Evolutionary conservation across 495 filamentous ascomycete species (phyloP).

Genomic region (Halenospora varia): DNA sequence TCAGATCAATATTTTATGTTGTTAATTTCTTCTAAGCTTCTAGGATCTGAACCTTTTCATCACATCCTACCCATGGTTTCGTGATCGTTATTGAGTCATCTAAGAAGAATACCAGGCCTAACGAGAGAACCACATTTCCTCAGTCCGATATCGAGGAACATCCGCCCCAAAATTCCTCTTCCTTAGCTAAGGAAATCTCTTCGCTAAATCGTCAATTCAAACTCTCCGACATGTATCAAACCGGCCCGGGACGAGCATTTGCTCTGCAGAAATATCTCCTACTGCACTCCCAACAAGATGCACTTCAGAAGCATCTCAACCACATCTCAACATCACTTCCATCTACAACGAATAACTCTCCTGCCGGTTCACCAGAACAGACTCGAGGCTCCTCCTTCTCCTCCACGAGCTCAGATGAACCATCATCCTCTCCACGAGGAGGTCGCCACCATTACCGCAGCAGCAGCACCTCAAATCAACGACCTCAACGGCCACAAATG

Average conservation of each 20-base stretch:
- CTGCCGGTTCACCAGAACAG: constrained; percentile 31
- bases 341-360: constrained; percentile 24
- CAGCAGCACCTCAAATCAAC: constrained; percentile 4
- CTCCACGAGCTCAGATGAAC: constrained; percentile 11
- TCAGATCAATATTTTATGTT: no score
- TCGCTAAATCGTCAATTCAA: no score
- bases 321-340: constrained; percentile 32
- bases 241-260: constrained; percentile 35
- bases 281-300: constrained; percentile 51
- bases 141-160: no score
- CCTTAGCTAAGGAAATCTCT: no score
- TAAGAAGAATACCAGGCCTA: no score
- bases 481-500: background rate
- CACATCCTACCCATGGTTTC: no score
- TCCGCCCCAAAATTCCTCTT: no score
- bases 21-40: no score
- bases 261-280: constrained; percentile 53
- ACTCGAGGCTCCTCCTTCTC: constrained; percentile 14
- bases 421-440: constrained; percentile 9
- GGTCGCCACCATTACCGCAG: constrained; percentile 8
- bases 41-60: no score
- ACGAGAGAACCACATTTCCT: no score
- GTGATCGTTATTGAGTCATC: no score
- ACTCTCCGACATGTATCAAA: no score
- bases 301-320: constrained; percentile 44